These are phyloP conservation scores for Xanthoconium stramineum DNA, from an alignment of 768 basidiomycete species.

Conservation along the genomic window DNA sequence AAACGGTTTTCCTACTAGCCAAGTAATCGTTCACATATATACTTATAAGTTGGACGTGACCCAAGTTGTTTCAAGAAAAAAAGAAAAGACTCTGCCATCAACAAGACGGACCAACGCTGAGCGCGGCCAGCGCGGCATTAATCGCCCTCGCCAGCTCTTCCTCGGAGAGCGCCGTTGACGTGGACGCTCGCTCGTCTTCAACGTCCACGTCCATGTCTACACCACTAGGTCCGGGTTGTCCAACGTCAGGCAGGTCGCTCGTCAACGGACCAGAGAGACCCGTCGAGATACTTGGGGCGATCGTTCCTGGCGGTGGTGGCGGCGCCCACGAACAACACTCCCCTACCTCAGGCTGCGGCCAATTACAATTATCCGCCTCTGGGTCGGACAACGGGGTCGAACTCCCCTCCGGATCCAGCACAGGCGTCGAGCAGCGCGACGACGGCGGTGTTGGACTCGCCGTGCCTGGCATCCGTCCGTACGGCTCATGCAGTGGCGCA, in stretches of 20 bases:
- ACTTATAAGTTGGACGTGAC: background rate
- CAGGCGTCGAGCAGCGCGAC: conserved; percentile 13
- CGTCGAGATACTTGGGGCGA: background rate
- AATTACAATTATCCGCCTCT: conserved; percentile 19
- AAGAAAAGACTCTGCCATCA: background rate
- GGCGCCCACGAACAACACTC: conserved; percentile 29
- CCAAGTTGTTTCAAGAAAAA: background rate
- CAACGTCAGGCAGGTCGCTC: background rate
- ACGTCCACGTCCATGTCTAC: background rate
- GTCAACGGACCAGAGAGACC: background rate
- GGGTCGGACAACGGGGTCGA: conserved; percentile 9
- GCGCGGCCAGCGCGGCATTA: conserved; percentile 18
- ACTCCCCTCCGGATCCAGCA: conserved; percentile 9
- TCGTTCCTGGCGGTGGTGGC: background rate
- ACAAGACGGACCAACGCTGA: background rate
- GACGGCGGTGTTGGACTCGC: background rate
- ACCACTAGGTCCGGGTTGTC: background rate
- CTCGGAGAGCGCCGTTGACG: conserved; percentile 14
- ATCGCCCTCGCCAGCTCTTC: conserved; percentile 25
- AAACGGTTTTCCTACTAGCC: background rate
- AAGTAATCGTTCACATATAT: background rate
- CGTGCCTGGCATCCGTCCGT: conserved; percentile 16
- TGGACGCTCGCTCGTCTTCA: background rate
- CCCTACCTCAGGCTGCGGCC: conserved; percentile 33
- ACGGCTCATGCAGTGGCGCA: conserved; percentile 17